A percentile compares a stretch with the other conserved stretches of the same genome.
phyloP scores from a whole-genome alignment of 805 yeast genomes.

The Blastobotrys muscicola region DNA sequence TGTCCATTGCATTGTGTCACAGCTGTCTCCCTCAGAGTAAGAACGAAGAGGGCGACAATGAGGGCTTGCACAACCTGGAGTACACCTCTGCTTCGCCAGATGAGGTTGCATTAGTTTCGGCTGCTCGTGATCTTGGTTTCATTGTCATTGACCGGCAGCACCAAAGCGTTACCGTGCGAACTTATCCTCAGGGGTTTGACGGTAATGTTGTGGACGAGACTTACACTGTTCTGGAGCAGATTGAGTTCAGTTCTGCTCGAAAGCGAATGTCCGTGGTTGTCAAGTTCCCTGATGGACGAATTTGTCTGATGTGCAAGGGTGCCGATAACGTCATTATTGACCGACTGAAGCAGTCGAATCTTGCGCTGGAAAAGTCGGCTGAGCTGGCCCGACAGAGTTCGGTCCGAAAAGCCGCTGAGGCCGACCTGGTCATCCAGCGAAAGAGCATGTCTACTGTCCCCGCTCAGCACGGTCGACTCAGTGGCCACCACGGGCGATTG shows the following conservation, averaged over 20 bases:
- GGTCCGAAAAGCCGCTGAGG: constrained; percentile 67
- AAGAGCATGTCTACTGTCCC: constrained; percentile 41
- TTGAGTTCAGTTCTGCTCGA: constrained; percentile 80
- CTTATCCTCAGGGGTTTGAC: constrained; percentile 78
- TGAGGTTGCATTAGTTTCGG: constrained; percentile 85
- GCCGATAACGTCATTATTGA: constrained; percentile 89
- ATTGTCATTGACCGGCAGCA: constrained; percentile 66
- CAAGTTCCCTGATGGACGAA: constrained; percentile 61
- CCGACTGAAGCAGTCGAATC: constrained; percentile 44
- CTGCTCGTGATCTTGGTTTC: constrained; percentile 92
- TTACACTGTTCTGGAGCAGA: constrained; percentile 67
- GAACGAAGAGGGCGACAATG: constrained; percentile 1
- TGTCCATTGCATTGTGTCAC: constrained; percentile 81
- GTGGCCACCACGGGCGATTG: constrained; percentile 15
- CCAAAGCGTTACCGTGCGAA: constrained; percentile 51
- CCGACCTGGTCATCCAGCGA: constrained; percentile 48
- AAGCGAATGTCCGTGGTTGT: constrained; percentile 92
- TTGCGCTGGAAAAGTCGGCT: constrained; percentile 56
- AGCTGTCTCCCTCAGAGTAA: constrained; percentile 59
- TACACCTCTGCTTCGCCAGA: constrained; percentile 97
- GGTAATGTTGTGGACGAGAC: constrained; percentile 51
- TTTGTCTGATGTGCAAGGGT: constrained; percentile 83
- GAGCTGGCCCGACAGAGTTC: constrained; percentile 51
- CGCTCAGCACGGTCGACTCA: constrained; percentile 8
- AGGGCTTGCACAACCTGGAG: constrained; percentile 48